Conservation (phyloP, 2,329 filamentous ascomycete genomes). For the Purpureocillium takamizusanense region DNA sequence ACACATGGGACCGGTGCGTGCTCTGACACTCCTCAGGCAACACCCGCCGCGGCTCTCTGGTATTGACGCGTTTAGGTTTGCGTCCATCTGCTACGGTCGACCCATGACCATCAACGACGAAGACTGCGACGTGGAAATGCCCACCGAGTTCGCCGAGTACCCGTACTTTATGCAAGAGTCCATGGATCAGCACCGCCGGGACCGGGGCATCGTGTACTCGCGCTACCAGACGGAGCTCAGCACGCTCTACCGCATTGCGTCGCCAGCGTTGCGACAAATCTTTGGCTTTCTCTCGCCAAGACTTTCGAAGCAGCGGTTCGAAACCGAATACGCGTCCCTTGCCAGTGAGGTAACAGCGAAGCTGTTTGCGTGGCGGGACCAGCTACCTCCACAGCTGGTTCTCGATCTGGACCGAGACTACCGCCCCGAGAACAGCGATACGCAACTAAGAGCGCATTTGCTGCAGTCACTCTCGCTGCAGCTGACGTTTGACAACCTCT, state of each 20-base stretch:
- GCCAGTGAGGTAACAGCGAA: conserved; percentile 1
- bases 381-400: background rate
- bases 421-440: background rate
- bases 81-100: conserved; percentile 28
- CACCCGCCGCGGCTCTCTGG: background rate
- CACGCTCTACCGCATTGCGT: conserved; percentile 18
- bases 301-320: background rate
- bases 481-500: conserved; percentile 31
- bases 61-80: conserved; percentile 1
- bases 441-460: background rate
- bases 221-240: conserved; percentile 17
- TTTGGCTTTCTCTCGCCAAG: conserved; percentile 10
- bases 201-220: conserved; percentile 11
- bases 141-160: conserved; percentile 21
- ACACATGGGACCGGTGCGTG: conserved; percentile 29
- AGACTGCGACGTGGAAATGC: conserved; percentile 26
- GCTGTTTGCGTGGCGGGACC: background rate
- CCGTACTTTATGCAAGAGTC: conserved; percentile 13
- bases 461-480: conserved; percentile 33
- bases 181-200: background rate
- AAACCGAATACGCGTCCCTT: conserved; percentile 1
- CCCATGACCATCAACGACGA: conserved; percentile 31
- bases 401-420: conserved; percentile 1
- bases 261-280: conserved; percentile 18
- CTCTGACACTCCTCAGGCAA: too few relatives aligned